These are phyloP conservation scores for Fusarium scirpi DNA, from an alignment of 2,329 filamentous ascomycete species.

Conservation along the genomic window DNA sequence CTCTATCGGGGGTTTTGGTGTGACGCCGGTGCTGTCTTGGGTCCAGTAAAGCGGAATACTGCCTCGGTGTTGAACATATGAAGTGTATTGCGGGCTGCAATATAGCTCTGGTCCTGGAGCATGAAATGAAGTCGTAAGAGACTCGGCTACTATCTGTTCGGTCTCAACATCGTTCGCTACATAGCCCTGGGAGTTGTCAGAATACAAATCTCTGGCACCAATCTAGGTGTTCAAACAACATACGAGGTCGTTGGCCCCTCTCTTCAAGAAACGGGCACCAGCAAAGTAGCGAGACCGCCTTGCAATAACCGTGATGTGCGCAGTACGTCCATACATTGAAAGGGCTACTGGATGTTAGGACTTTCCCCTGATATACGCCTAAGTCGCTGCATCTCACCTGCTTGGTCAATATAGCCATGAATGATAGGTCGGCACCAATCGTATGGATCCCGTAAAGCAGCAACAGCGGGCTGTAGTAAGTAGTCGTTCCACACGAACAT, in stretches of 20 bases:
- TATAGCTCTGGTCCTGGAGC: conserved; percentile 87
- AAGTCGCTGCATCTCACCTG: conserved; percentile 57
- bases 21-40: conserved; percentile 93
- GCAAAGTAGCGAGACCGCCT: conserved; percentile 93
- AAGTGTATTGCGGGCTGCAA: conserved; percentile 91
- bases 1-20: conserved; percentile 95
- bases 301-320: conserved; percentile 94
- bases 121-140: conserved; percentile 94
- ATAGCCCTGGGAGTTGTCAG: conserved; percentile 69
- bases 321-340: conserved; percentile 86
- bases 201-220: not conserved
- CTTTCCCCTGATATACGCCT: not conserved
- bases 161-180: conserved; percentile 99
- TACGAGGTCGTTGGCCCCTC: conserved; percentile 88
- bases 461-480: conserved; percentile 79
- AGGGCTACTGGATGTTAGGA: conserved; percentile 61
- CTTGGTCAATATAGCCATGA: conserved; percentile 95
- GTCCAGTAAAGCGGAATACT: conserved; percentile 98
- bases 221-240: conserved; percentile 10
- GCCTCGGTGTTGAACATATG: conserved; percentile 95
- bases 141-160: conserved; percentile 97
- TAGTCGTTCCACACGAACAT: conserved; percentile 99
- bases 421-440: conserved; percentile 98
- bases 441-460: conserved; percentile 80
- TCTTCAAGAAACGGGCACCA: conserved; percentile 92